Evolutionary conservation across 768 basidiomycete genomes (phyloP).

Genomic region (Sistotremastrum niveocremeum): DNA sequence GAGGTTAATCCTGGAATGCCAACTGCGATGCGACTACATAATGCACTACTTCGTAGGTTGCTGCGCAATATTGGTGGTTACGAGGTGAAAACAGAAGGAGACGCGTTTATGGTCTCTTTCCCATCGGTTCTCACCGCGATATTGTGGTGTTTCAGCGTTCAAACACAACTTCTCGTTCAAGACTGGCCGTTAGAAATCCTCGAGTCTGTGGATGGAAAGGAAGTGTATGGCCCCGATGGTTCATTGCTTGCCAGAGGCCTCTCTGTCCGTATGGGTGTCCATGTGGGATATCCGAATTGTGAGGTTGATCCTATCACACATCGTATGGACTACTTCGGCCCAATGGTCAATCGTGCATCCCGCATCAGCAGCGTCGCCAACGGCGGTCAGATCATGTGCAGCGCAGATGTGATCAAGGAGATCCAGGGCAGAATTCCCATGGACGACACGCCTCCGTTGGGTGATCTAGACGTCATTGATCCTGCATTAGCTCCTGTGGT

Average conservation of each 20-base stretch:
- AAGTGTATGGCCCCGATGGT: constrained; percentile 52
- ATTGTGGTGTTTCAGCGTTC: constrained; percentile 83
- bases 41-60: constrained; percentile 70
- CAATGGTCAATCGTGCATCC: constrained; percentile 89
- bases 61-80: constrained; percentile 89
- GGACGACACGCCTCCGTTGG: constrained; percentile 26
- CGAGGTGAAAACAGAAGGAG: constrained; percentile 99
- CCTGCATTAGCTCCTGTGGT: constrained; percentile 51
- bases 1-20: constrained; percentile 94
- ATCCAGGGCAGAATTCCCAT: constrained; percentile 43
- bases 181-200: constrained; percentile 90
- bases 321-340: constrained; percentile 97
- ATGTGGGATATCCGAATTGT: constrained; percentile 81
- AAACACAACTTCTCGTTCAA: constrained; percentile 66
- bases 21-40: constrained; percentile 84
- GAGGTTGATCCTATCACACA: constrained; percentile 83
- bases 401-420: constrained; percentile 75
- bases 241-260: constrained; percentile 72
- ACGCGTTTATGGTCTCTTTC: constrained; percentile 98
- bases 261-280: constrained; percentile 95
- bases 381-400: constrained; percentile 91
- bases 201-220: constrained; percentile 83
- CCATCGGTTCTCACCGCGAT: constrained; percentile 74
- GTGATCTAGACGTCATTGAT: constrained; percentile 35
- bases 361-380: constrained; percentile 71